Evolutionary conservation across 495 filamentous ascomycete genomes (phyloP).

Genomic region (Trichocladium antarcticum): DNA sequence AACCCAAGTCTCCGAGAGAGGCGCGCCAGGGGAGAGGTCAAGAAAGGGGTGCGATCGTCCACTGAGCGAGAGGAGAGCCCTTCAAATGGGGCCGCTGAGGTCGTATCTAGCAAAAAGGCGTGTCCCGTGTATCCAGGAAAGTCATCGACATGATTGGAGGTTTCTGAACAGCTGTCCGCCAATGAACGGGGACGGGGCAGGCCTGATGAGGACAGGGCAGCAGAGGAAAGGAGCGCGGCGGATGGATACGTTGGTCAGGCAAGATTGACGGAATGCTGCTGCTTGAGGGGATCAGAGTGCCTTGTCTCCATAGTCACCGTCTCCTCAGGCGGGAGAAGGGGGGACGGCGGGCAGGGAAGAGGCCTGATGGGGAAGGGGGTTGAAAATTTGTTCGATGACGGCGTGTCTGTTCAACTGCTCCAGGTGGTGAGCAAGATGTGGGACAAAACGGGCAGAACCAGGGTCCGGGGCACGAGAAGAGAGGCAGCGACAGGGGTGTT

Average conservation of each 20-base stretch:
- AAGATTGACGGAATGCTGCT: constrained; percentile 28
- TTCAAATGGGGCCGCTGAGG: constrained; percentile 11
- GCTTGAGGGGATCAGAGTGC: constrained; percentile 24
- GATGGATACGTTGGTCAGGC: constrained; percentile 32
- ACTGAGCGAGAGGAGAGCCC: constrained; percentile 4
- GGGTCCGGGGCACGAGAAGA: constrained; percentile 12
- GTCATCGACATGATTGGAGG: constrained; percentile 34
- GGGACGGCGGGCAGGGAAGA: constrained; percentile 23
- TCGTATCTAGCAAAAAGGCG: constrained; percentile 23
- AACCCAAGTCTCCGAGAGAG: neutral
- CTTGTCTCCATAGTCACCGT: constrained; percentile 34
- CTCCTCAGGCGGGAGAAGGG: constrained; percentile 24
- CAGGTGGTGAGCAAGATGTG: constrained; percentile 16
- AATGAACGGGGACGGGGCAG: constrained; percentile 30
- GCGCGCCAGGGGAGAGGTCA: constrained; percentile 1
- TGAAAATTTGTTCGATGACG: constrained; percentile 18
- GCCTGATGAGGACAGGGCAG: constrained; percentile 10
- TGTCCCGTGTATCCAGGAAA: constrained; percentile 26
- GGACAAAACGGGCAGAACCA: constrained; percentile 11
- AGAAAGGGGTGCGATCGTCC: neutral
- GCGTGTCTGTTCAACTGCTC: constrained; percentile 14
- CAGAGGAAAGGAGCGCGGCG: constrained; percentile 17
- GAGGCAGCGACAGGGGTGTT: constrained; percentile 10
- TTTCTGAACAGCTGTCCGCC: constrained; percentile 21
- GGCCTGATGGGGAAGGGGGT: constrained; percentile 21